These are phyloP conservation scores for Cutaneotrichosporon curvatum DNA, from an alignment of 1,284 basidiomycete genomes.

Conservation along the genomic window DNA sequence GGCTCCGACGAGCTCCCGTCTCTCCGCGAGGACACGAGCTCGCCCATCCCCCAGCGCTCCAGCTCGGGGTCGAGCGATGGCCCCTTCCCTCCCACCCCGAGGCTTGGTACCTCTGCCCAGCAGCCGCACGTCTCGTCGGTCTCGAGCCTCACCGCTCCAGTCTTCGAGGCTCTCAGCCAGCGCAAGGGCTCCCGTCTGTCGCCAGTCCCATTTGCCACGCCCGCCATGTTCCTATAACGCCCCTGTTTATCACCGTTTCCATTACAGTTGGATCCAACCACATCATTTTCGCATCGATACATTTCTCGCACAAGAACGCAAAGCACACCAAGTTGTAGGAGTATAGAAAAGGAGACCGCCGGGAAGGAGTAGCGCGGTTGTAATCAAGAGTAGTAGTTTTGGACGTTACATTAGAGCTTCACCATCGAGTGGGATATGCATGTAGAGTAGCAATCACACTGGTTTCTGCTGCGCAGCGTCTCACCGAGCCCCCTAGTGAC, in stretches of 20 bases:
- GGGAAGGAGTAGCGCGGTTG: constrained; percentile 1
- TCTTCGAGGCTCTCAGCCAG: constrained; percentile 13
- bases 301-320: neutral
- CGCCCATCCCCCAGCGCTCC: constrained; percentile 27
- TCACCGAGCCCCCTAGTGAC: no score
- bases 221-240: constrained; percentile 18
- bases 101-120: constrained; percentile 13
- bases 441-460: constrained; percentile 5
- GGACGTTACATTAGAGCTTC: neutral
- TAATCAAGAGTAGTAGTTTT: constrained; percentile 2
- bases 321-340: constrained; percentile 10
- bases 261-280: constrained; percentile 2
- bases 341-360: neutral
- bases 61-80: constrained; percentile 30
- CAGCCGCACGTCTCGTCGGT: constrained; percentile 12
- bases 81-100: constrained; percentile 38
- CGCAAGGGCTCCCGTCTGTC: constrained; percentile 5
- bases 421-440: neutral
- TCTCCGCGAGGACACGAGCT: constrained; percentile 35
- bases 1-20: constrained; percentile 27
- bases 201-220: constrained; percentile 13
- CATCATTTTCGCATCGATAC: constrained; percentile 1
- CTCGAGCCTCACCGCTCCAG: constrained; percentile 12
- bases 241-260: constrained; percentile 1
- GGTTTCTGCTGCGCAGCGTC: no score